Evolutionary conservation across 805 yeast genomes (phyloP).

Genomic region (Komagataella kurtzmanii): DNA sequence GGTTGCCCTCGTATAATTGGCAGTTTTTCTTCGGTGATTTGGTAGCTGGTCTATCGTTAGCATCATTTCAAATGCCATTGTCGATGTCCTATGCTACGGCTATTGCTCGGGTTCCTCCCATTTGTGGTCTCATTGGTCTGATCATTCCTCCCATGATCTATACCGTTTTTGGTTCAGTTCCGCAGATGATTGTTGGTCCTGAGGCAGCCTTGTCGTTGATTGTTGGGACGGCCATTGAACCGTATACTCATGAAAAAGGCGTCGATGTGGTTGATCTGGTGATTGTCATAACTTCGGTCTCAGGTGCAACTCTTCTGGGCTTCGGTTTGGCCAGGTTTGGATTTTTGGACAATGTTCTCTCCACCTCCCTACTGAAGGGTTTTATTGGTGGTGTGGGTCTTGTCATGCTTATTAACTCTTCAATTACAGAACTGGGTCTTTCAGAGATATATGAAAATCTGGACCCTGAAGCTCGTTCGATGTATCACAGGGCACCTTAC

Average conservation of each 20-base stretch:
- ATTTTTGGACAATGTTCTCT: constrained; percentile 66
- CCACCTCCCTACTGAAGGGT: constrained; percentile 67
- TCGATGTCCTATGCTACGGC: constrained; percentile 74
- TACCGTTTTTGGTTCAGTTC: constrained; percentile 71
- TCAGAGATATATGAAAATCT: constrained; percentile 27
- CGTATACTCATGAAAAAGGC: constrained; percentile 27
- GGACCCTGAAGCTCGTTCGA: constrained; percentile 19
- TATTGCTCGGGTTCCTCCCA: constrained; percentile 71
- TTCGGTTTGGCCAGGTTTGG: constrained; percentile 81
- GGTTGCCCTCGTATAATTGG: constrained; percentile 42
- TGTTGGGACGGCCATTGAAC: constrained; percentile 67
- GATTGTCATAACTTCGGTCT: constrained; percentile 55
- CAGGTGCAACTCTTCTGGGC: constrained; percentile 60
- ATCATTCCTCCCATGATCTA: constrained; percentile 72
- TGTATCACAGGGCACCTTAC: constrained; percentile 55
- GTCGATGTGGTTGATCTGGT: constrained; percentile 39
- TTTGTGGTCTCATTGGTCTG: constrained; percentile 66
- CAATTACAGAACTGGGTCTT: constrained; percentile 62
- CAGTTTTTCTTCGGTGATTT: constrained; percentile 41
- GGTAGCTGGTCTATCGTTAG: constrained; percentile 75
- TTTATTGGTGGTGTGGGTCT: constrained; percentile 79
- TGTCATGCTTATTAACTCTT: constrained; percentile 69
- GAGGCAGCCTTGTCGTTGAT: constrained; percentile 80
- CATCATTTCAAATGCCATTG: constrained; percentile 84
- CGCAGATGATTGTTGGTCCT: constrained; percentile 84